phyloP scores from a whole-genome alignment of 805 yeast genomes.

The Kodamaea hsintzibuensis region DNA sequence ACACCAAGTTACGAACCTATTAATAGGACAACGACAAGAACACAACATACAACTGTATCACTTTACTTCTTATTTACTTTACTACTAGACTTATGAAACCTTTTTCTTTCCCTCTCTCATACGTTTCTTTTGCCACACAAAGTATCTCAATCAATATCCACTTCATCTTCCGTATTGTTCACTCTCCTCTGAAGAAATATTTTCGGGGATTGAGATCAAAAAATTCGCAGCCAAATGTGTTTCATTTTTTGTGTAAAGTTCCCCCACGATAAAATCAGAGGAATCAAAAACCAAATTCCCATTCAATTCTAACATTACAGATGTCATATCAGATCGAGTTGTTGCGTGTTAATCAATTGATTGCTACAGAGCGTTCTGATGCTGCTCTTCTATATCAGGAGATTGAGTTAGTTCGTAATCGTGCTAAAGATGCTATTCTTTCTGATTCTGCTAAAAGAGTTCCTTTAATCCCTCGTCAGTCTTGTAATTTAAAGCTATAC shows the following conservation, averaged over 20 bases:
- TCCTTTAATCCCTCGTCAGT: conserved; percentile 29
- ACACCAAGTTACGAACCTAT: too few species aligned
- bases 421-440: conserved; percentile 48
- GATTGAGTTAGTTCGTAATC: conserved; percentile 44
- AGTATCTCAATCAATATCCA: too few species aligned
- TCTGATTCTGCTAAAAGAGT: conserved; percentile 37
- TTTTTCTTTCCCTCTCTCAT: too few species aligned
- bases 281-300: neutral
- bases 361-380: conserved; percentile 39
- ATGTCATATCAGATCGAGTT: neutral
- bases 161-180: neutral
- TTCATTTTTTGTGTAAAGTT: neutral
- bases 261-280: neutral
- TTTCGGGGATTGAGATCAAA: neutral
- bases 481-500: conserved; percentile 30
- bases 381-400: conserved; percentile 51
- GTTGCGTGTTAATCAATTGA: conserved; percentile 4
- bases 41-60: too few species aligned
- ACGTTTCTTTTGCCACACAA: too few species aligned
- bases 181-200: neutral
- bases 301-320: neutral
- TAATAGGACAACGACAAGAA: too few species aligned
- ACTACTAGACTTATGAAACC: too few species aligned
- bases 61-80: too few species aligned
- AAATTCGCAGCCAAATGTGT: neutral